These are phyloP conservation scores for Aspergillus quadricinctus DNA, from an alignment of 2,329 filamentous ascomycete genomes.

Conservation along the genomic window DNA sequence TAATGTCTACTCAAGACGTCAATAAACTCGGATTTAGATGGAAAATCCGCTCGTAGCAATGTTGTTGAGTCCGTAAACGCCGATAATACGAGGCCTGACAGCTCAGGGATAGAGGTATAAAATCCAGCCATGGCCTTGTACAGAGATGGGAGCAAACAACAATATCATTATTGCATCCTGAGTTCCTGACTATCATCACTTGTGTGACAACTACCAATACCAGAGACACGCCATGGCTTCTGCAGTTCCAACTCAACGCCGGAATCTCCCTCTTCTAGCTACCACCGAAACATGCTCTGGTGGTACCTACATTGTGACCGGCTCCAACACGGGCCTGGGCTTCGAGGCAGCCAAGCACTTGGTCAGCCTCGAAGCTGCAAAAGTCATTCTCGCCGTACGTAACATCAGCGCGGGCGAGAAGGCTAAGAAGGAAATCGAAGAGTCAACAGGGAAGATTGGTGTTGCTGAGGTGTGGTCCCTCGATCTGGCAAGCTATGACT, in stretches of 20 bases:
- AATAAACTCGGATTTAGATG: no score
- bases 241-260: background rate
- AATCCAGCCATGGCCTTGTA: no score
- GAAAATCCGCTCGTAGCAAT: no score
- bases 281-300: background rate
- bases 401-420: constrained; percentile 6
- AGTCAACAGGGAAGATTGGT: constrained; percentile 1
- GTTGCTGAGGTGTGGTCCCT: constrained; percentile 5
- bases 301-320: constrained; percentile 8
- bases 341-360: constrained; percentile 7
- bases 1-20: background rate
- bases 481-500: constrained; percentile 3
- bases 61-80: no score
- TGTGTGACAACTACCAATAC: no score
- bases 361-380: constrained; percentile 1
- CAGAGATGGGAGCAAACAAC: no score
- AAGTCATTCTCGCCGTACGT: constrained; percentile 5
- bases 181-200: no score
- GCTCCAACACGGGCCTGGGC: constrained; percentile 6
- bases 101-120: no score
- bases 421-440: constrained; percentile 5
- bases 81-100: no score
- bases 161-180: no score
- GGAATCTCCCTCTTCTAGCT: constrained; percentile 4
- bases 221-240: background rate